phyloP scores from a whole-genome alignment of 192 early-diverging fungal genomes.

The Lobosporangium transversale region DNA sequence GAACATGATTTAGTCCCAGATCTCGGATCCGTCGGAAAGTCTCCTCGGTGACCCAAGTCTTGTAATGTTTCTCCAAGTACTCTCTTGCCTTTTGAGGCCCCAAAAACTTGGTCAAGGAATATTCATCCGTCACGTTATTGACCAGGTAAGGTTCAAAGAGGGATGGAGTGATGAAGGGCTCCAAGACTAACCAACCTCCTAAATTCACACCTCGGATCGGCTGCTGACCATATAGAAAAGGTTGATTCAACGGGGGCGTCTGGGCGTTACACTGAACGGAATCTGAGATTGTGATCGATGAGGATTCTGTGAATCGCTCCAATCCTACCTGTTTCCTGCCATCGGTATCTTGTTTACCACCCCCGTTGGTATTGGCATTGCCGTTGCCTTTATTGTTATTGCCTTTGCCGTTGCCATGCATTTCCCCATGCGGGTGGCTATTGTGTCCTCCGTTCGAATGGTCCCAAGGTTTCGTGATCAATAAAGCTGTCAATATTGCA shows the following conservation, averaged over 20 bases:
- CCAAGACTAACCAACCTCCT: constrained; percentile 77
- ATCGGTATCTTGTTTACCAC: not conserved
- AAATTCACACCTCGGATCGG: constrained; percentile 76
- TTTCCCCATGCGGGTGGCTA: not conserved
- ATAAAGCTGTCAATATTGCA: constrained; percentile 4
- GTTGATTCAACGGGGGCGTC: constrained; percentile 55
- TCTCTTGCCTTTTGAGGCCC: constrained; percentile 65
- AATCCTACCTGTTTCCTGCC: not conserved
- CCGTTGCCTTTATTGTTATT: not conserved
- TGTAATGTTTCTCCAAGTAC: constrained; percentile 65
- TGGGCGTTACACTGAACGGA: constrained; percentile 28
- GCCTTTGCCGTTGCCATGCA: not conserved
- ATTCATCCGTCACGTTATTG: constrained; percentile 68
- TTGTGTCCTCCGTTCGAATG: not conserved
- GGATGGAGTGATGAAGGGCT: constrained; percentile 65
- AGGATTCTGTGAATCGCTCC: constrained; percentile 10
- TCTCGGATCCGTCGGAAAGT: constrained; percentile 68
- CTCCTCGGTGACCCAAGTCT: constrained; percentile 67
- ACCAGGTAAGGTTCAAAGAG: constrained; percentile 55
- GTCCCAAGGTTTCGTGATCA: constrained; percentile 30
- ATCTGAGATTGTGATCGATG: constrained; percentile 21
- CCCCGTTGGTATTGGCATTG: not conserved
- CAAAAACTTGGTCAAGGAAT: constrained; percentile 65
- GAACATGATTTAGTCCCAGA: constrained; percentile 72
- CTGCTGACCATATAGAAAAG: constrained; percentile 56